A percentile compares a stretch with the other conserved stretches of the same genome.
phyloP scores from a whole-genome alignment of 2,329 filamentous ascomycete genomes.

The Colletotrichum sp. region DNA sequence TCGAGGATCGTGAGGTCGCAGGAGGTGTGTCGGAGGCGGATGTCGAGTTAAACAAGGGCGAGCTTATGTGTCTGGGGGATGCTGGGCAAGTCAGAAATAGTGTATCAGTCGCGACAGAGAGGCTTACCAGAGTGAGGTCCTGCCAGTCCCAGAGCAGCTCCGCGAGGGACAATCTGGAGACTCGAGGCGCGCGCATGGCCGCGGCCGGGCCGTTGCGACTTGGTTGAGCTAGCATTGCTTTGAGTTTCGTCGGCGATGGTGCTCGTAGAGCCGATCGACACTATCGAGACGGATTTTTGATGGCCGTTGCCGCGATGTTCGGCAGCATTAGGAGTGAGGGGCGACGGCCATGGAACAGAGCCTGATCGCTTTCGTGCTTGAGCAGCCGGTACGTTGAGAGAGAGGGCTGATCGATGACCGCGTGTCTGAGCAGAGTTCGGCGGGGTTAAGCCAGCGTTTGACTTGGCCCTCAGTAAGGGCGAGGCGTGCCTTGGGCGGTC shows the following conservation, averaged over 20 bases:
- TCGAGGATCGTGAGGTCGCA: slow-evolving; percentile 45
- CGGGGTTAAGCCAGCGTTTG: slow-evolving; percentile 49
- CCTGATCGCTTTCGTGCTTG: slow-evolving; percentile 50
- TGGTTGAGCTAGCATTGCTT: slow-evolving; percentile 44
- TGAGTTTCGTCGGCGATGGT: slow-evolving; percentile 50
- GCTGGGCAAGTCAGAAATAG: slow-evolving; percentile 5
- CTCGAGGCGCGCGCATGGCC: slow-evolving; percentile 82
- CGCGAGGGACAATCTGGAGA: slow-evolving; percentile 72
- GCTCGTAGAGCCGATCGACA: slow-evolving; percentile 71
- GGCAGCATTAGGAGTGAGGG: slow-evolving; percentile 30
- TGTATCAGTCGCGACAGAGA: not conserved
- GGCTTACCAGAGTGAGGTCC: slow-evolving; percentile 45
- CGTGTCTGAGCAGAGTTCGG: slow-evolving; percentile 44
- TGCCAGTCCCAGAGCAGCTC: slow-evolving; percentile 24
- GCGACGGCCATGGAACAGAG: slow-evolving; percentile 51
- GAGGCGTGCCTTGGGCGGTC: slow-evolving; percentile 35
- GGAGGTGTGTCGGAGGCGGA: slow-evolving; percentile 56
- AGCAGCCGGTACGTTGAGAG: slow-evolving; percentile 60
- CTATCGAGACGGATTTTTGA: slow-evolving; percentile 80
- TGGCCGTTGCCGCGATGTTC: slow-evolving; percentile 60
- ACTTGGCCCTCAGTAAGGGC: slow-evolving; percentile 49
- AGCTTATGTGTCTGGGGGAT: slow-evolving; percentile 49
- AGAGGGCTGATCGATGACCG: slow-evolving; percentile 73
- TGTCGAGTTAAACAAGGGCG: slow-evolving; percentile 61
- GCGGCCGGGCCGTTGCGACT: slow-evolving; percentile 58